These are phyloP conservation scores for Tulasnella sp. DNA, from an alignment of 768 basidiomycete species.

Conservation along the genomic window DNA sequence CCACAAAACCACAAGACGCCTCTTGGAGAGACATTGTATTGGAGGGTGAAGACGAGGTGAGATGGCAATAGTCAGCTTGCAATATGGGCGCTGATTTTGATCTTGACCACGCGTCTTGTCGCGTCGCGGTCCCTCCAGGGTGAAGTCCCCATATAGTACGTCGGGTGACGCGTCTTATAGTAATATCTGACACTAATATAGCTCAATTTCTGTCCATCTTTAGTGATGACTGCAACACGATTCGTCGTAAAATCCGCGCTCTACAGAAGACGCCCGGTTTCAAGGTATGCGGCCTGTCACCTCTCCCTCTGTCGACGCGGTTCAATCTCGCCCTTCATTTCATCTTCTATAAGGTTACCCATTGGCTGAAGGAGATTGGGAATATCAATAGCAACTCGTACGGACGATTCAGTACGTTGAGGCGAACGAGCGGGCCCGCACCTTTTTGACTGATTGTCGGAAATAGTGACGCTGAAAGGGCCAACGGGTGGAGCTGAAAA, in stretches of 20 bases:
- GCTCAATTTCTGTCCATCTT: background rate
- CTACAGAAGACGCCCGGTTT: slow-evolving; percentile 38
- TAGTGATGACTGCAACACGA: slow-evolving; percentile 42
- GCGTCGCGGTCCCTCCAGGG: slow-evolving; percentile 21
- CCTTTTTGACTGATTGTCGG: background rate
- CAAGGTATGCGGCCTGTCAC: slow-evolving; percentile 31
- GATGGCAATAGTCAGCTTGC: background rate
- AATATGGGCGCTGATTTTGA: background rate
- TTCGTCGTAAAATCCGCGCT: slow-evolving; percentile 40
- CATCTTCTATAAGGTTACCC: slow-evolving; percentile 25
- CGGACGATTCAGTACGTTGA: slow-evolving; percentile 38
- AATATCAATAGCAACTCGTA: slow-evolving; percentile 42
- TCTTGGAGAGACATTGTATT: slow-evolving; percentile 32
- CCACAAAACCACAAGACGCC: slow-evolving; percentile 19
- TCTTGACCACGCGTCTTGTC: background rate
- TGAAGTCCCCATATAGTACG: slow-evolving; percentile 31
- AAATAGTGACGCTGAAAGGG: slow-evolving; percentile 42
- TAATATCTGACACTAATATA: background rate
- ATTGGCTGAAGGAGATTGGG: slow-evolving; percentile 42
- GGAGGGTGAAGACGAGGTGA: slow-evolving; percentile 39
- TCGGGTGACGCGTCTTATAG: background rate
- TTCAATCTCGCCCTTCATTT: too few species aligned
- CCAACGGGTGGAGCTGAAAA: slow-evolving; percentile 38
- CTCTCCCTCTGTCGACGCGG: background rate
- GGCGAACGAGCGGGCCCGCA: background rate